Percentiles rank a stretch among this genome's conserved stretches.
phyloP scores from a whole-genome alignment of 2,329 filamentous ascomycete genomes.

The Monilinia polystroma region DNA sequence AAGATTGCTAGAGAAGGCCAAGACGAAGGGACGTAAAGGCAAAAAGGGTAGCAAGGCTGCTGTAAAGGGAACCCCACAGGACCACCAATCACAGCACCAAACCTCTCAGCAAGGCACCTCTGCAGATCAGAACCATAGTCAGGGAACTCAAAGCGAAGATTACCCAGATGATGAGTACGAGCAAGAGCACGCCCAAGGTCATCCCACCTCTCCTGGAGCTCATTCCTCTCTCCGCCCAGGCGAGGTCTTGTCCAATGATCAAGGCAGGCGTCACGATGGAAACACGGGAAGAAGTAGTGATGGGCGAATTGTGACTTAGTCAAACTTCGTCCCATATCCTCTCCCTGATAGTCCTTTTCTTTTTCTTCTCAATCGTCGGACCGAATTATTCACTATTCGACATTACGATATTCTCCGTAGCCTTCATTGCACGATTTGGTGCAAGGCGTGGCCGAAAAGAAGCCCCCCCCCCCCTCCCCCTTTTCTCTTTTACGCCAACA shows the following conservation, averaged over 20 bases:
- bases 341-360: not conserved
- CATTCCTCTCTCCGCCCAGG: constrained; percentile 4
- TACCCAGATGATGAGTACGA: constrained; percentile 51
- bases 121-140: constrained; percentile 36
- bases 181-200: constrained; percentile 42
- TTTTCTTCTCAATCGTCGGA: too few species aligned
- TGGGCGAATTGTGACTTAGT: constrained; percentile 19
- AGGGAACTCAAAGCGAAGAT: constrained; percentile 50
- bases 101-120: constrained; percentile 43
- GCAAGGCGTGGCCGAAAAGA: constrained; percentile 5
- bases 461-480: too few species aligned
- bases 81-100: constrained; percentile 35
- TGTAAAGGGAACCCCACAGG: constrained; percentile 33
- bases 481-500: constrained; percentile 16
- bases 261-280: constrained; percentile 12
- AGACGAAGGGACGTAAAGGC: constrained; percentile 86
- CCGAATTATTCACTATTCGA: constrained; percentile 5
- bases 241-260: constrained; percentile 11
- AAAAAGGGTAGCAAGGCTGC: constrained; percentile 71
- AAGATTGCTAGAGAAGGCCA: constrained; percentile 84
- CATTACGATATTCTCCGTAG: constrained; percentile 6
- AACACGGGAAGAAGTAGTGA: constrained; percentile 14
- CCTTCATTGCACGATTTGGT: not conserved
- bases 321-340: not conserved
- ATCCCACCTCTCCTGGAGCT: constrained; percentile 13